Evolutionary conservation across 2,329 filamentous ascomycete genomes (phyloP).

Genomic region (Neonectria sp.): DNA sequence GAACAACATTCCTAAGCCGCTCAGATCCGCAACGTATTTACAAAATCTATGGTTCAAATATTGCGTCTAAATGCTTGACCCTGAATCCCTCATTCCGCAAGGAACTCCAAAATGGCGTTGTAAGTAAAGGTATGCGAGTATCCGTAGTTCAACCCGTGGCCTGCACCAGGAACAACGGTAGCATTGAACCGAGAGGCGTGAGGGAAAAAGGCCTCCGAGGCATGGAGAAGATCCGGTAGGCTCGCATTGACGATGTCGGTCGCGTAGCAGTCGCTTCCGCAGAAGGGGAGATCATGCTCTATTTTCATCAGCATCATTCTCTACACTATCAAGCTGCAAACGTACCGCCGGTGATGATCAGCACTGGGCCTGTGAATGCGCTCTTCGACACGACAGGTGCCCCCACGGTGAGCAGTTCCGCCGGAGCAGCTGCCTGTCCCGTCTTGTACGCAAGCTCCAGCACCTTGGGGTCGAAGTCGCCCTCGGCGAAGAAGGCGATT

Average conservation of each 20-base stretch:
- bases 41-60: background rate
- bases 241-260: conserved; percentile 56
- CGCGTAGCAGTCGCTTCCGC: conserved; percentile 71
- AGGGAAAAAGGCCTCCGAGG: conserved; percentile 58
- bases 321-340: background rate
- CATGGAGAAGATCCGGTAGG: conserved; percentile 60
- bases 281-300: conserved; percentile 70
- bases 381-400: conserved; percentile 52
- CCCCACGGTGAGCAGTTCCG: conserved; percentile 72
- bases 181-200: conserved; percentile 65
- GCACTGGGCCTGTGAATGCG: conserved; percentile 67
- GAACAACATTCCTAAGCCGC: background rate
- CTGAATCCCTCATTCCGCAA: conserved; percentile 39
- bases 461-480: conserved; percentile 69
- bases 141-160: conserved; percentile 67
- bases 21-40: background rate
- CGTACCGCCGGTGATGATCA: conserved; percentile 71
- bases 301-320: conserved; percentile 27
- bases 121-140: conserved; percentile 54
- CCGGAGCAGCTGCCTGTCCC: conserved; percentile 71
- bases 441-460: conserved; percentile 61
- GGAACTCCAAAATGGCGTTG: conserved; percentile 56
- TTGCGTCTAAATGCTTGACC: background rate
- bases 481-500: conserved; percentile 66
- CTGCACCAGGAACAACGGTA: conserved; percentile 66